These are phyloP conservation scores for Epichloe festucae DNA, from an alignment of 2,329 filamentous ascomycete species.

Conservation along the genomic window DNA sequence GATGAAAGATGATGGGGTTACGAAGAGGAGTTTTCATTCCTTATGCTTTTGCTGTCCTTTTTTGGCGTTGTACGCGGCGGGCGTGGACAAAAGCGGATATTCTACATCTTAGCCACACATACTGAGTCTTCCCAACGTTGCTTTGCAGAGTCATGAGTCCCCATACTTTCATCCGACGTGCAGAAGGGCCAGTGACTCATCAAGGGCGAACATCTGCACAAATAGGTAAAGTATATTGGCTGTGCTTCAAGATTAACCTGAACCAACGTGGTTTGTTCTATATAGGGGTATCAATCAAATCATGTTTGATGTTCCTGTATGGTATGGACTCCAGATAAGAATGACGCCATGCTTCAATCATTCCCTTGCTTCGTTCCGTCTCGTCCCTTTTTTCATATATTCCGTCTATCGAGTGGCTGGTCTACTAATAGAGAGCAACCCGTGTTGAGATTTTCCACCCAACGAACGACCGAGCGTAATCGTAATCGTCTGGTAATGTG, in stretches of 20 bases:
- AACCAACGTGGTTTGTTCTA: neutral
- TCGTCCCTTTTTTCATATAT: neutral
- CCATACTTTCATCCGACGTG: no score
- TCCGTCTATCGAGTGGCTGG: neutral
- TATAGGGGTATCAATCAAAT: slow-evolving; percentile 1
- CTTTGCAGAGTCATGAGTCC: neutral
- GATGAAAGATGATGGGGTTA: neutral
- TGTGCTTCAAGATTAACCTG: neutral
- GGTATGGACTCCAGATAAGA: neutral
- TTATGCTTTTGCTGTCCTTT: neutral
- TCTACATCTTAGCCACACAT: neutral
- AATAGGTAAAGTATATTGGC: neutral
- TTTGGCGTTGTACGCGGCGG: neutral
- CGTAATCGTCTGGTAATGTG: no score
- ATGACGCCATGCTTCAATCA: neutral
- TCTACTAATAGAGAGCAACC: neutral
- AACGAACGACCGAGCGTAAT: no score
- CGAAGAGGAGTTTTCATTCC: neutral
- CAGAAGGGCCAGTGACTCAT: no score
- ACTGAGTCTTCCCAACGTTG: neutral
- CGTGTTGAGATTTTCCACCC: neutral
- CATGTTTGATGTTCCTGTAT: neutral
- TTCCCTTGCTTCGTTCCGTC: neutral
- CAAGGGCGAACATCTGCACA: neutral
- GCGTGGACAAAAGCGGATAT: neutral